Evolutionary conservation across 176 grass and related monocot genomes (phyloP), one percentile per base, ranked within the genome.

Genomic region (Avena sativa): DNA sequence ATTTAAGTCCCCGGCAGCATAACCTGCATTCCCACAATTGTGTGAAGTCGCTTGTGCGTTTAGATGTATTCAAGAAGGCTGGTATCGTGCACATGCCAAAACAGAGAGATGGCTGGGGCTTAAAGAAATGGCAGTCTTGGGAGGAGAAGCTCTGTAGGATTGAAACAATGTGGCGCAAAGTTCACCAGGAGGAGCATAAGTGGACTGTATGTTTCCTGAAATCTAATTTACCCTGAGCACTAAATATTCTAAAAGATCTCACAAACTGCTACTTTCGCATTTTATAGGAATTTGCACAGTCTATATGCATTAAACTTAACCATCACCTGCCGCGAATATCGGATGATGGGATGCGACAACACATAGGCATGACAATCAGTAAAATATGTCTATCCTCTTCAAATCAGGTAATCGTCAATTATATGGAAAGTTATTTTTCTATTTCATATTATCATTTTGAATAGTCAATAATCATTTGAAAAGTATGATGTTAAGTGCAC

Each of bases 21-120:
- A 71, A 55, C 13, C 55, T 87, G 28, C 67, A 61, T 14, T 81
- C 30, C 13, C 75, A 64, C 53, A 23, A 32, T 8, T 46, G 6
- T 38, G 57, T 64, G 44, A 52, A 75, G 13, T 81, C 68, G 15
- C 23, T 81, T 65, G 86, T 81, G 9, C 44, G 19, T 3, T 74
- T 87, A 21, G 78, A 87, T 74, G 46, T 16, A 40, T 87, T 74
- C 57, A 70, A 15, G 13, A 81, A 52, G 25, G 86, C 70, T 56
- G 46, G 25, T 10, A 9, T 64, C 19, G 85, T 87, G 9, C 43
- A 2, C 38, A 81, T 25, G 17, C 53, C 57, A 72, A 86, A 12
- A 12, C 43, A 4, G n/a, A 10, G 4, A 14, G 40, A 38, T 12
- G 51, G 21, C 0, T 80, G 85, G 85, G 12, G 71, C 71, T 79